Conservation (phyloP, 176 grass and related monocot species). For the Eleusine indica region DNA sequence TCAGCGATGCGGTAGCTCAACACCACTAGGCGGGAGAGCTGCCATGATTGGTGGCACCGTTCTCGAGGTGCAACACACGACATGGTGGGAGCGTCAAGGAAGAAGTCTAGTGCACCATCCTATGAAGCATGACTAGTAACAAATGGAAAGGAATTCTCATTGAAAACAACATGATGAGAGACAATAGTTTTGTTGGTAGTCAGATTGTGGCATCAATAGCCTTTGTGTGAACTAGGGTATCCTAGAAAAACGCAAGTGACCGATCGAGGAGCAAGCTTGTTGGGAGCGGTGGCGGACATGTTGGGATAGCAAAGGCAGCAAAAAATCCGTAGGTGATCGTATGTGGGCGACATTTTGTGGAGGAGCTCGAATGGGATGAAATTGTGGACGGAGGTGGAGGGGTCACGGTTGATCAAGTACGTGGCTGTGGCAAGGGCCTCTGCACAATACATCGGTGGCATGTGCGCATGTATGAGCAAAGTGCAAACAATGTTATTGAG, state of each 20-base stretch:
- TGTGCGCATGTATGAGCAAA: background rate
- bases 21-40: no score
- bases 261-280: background rate
- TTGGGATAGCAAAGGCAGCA: background rate
- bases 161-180: background rate
- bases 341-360: no score
- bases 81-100: no score
- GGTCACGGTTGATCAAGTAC: no score
- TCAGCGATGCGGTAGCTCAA: no score
- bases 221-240: background rate
- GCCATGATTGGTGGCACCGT: no score
- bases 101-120: no score
- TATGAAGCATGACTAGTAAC: no score
- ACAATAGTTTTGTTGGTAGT: background rate
- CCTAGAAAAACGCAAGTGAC: background rate
- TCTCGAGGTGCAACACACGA: fast-evolving
- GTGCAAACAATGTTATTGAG: background rate
- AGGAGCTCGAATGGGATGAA: no score
- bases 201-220: background rate
- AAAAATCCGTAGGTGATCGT: background rate
- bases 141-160: background rate
- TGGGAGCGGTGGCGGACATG: background rate
- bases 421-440: background rate
- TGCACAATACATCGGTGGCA: no score
- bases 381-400: no score